Evolutionary conservation across 2,329 filamentous ascomycete genomes (phyloP).

Genomic region (Ophiostoma himal-ulmi): DNA sequence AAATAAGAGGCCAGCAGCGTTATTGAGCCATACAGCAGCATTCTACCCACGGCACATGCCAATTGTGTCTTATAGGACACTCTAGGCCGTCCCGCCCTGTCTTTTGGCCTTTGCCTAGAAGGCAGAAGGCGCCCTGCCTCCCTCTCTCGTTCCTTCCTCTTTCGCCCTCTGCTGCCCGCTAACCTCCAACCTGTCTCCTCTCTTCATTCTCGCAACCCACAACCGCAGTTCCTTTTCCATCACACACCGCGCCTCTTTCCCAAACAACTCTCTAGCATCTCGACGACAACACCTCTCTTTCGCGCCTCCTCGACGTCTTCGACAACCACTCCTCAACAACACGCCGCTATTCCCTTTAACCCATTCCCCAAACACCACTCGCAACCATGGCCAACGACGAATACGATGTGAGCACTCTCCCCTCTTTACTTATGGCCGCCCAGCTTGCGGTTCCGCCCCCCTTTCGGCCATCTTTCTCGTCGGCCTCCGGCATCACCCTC

Average conservation of each 20-base stretch:
- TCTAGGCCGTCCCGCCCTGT: too few relatives aligned
- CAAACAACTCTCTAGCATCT: slow-evolving; percentile 8
- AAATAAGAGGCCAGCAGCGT: not conserved
- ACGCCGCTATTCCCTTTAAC: not conserved
- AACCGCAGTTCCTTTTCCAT: slow-evolving; percentile 15
- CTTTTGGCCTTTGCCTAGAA: too few relatives aligned
- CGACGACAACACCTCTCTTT: slow-evolving; percentile 5
- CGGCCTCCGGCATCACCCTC: not conserved
- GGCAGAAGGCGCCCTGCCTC: too few relatives aligned
- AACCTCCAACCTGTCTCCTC: slow-evolving; percentile 1
- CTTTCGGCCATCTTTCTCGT: not conserved
- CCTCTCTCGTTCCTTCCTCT: not conserved
- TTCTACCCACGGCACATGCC: not conserved
- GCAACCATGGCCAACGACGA: slow-evolving; percentile 92
- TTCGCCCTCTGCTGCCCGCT: not conserved
- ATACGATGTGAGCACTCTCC: slow-evolving; percentile 78
- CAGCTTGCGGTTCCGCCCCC: not conserved
- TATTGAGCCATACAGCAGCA: too few relatives aligned
- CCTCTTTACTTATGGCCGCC: slow-evolving; percentile 1
- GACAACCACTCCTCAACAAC: not conserved
- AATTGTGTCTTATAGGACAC: not conserved
- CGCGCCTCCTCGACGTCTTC: slow-evolving; percentile 8
- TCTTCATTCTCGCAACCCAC: slow-evolving; percentile 15
- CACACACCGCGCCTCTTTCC: slow-evolving; percentile 16
- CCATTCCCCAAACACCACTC: not conserved